Evolutionary conservation across 495 filamentous ascomycete genomes (phyloP).

Genomic region (Xylaria telfairii): DNA sequence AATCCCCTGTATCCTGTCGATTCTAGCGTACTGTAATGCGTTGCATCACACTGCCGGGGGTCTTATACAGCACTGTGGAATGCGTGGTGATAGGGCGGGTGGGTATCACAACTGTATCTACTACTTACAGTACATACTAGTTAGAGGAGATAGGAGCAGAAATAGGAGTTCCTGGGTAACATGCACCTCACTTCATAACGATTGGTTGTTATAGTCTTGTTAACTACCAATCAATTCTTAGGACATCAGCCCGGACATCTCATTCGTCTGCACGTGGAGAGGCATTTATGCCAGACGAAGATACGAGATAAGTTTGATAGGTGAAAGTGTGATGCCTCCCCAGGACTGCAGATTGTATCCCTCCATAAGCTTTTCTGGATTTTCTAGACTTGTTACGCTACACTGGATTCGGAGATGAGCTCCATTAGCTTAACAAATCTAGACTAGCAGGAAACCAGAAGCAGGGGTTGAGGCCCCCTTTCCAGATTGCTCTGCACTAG

Average conservation of each 20-base stretch:
- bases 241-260: background rate
- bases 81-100: background rate
- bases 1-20: background rate
- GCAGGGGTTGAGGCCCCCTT: slow-evolving; percentile 15
- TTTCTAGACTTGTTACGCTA: slow-evolving; percentile 4
- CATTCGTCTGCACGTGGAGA: background rate
- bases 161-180: background rate
- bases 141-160: background rate
- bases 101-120: background rate
- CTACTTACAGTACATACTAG: too few relatives aligned
- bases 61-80: background rate
- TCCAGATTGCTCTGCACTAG: slow-evolving; percentile 15
- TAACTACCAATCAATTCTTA: background rate
- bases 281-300: background rate
- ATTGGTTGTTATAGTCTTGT: background rate
- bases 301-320: background rate
- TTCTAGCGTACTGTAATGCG: background rate
- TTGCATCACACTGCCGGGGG: slow-evolving; percentile 1
- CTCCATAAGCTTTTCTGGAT: slow-evolving; percentile 1
- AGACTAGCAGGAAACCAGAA: slow-evolving; percentile 2
- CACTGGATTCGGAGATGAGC: slow-evolving; percentile 21
- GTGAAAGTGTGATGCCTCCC: slow-evolving; percentile 13
- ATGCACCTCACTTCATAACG: slow-evolving; percentile 5
- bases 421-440: slow-evolving; percentile 2
- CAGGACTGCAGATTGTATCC: background rate